Percentiles rank a stretch among this genome's conserved stretches.
These are phyloP conservation scores for Fraxinus velutina DNA, from an alignment of 305 asterid genomes.

Conservation along the genomic window DNA sequence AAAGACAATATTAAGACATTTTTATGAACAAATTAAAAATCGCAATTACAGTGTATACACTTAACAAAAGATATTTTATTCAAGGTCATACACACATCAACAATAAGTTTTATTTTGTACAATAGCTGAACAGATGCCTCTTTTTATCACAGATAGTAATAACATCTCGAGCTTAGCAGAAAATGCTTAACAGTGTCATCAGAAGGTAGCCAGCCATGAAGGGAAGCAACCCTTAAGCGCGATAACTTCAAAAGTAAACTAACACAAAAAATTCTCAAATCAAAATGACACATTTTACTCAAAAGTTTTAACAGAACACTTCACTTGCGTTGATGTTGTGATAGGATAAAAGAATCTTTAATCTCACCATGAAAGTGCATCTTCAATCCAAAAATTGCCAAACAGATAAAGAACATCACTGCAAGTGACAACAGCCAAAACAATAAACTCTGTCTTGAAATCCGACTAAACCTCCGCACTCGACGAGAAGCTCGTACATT, in stretches of 20 bases:
- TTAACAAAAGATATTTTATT: not conserved
- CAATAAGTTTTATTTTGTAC: not conserved
- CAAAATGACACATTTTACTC: not conserved
- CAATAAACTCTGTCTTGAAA: slow-evolving; percentile 45
- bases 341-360: not conserved
- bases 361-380: slow-evolving; percentile 67
- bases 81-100: not conserved
- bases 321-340: not conserved
- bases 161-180: not conserved
- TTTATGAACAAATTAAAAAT: slow-evolving; percentile 8
- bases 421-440: slow-evolving; percentile 53
- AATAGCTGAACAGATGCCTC: not conserved
- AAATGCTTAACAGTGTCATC: not conserved
- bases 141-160: not conserved
- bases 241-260: not conserved
- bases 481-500: slow-evolving; percentile 46
- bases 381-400: slow-evolving; percentile 56
- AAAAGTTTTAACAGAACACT: not conserved
- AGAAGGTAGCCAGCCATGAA: slow-evolving; percentile 3
- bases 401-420: slow-evolving; percentile 49
- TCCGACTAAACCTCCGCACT: slow-evolving; percentile 52
- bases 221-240: not conserved
- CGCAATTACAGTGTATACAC: not conserved
- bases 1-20: slow-evolving; percentile 10
- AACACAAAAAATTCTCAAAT: not conserved